Conservation (phyloP, 2,329 filamentous ascomycete genomes). For the Xylariomycetidae sp. region DNA sequence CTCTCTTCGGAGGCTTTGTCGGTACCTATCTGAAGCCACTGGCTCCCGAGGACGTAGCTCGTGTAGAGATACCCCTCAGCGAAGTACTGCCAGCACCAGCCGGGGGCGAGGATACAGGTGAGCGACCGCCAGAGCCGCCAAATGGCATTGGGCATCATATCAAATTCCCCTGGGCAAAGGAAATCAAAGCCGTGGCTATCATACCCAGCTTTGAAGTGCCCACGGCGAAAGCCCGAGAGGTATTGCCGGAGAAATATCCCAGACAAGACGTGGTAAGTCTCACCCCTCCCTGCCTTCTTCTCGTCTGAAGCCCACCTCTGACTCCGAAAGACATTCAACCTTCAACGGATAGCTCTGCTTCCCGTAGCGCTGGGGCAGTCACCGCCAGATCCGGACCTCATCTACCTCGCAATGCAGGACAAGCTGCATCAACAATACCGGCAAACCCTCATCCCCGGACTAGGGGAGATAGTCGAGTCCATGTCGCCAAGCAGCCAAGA, state of each 20-base stretch:
- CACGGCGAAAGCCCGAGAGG: slow-evolving; percentile 85
- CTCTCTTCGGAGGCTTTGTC: slow-evolving; percentile 92
- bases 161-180: slow-evolving; percentile 87
- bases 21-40: slow-evolving; percentile 94
- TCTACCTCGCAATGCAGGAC: slow-evolving; percentile 98
- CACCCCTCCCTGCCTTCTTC: not conserved
- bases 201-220: slow-evolving; percentile 94
- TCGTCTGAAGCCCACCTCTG: not conserved
- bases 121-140: slow-evolving; percentile 83
- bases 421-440: slow-evolving; percentile 97
- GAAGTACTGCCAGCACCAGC: slow-evolving; percentile 89
- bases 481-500: slow-evolving; percentile 85
- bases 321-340: slow-evolving; percentile 84
- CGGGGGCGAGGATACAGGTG: slow-evolving; percentile 85
- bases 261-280: slow-evolving; percentile 72
- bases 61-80: slow-evolving; percentile 88
- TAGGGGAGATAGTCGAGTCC: slow-evolving; percentile 84
- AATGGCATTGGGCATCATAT: slow-evolving; percentile 92
- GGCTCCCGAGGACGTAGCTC: slow-evolving; percentile 79
- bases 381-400: slow-evolving; percentile 86
- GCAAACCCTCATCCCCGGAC: slow-evolving; percentile 82
- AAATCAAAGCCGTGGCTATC: slow-evolving; percentile 95
- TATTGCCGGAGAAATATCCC: slow-evolving; percentile 75
- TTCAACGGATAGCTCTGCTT: slow-evolving; percentile 87
- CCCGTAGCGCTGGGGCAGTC: slow-evolving; percentile 85